A percentile compares a stretch with the other conserved stretches of the same genome.
These are phyloP conservation scores for Coemansia sp. DNA, from an alignment of 192 early-diverging fungal genomes.

Conservation along the genomic window DNA sequence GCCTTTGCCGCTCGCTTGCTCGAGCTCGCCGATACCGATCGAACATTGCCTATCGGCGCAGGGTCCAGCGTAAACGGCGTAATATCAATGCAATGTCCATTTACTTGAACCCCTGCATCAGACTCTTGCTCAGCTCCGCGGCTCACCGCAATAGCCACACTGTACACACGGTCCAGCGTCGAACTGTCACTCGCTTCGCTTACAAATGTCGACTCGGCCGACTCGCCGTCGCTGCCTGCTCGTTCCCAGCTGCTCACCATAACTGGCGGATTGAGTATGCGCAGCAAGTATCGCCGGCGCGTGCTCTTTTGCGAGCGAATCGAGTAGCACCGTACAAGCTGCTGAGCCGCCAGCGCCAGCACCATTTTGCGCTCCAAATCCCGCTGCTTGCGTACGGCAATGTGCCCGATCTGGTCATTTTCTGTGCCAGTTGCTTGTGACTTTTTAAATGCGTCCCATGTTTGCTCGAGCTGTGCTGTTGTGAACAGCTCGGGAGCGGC, in stretches of 20 bases:
- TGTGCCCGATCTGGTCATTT: background rate
- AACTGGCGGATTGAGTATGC: conserved; percentile 38
- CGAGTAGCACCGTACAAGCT: conserved; percentile 40
- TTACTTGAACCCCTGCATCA: conserved; percentile 22
- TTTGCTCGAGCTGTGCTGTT: background rate
- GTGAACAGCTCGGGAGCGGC: conserved; percentile 49
- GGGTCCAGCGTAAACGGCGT: conserved; percentile 37
- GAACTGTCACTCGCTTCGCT: background rate
- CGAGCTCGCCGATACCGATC: background rate
- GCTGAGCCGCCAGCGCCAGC: conserved; percentile 7
- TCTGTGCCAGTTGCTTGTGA: background rate
- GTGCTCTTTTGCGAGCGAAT: conserved; percentile 27
- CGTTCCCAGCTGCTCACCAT: background rate
- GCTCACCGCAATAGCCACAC: conserved; percentile 32
- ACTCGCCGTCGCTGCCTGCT: background rate
- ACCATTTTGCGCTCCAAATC: conserved; percentile 3
- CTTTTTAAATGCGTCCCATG: background rate
- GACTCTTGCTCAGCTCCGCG: conserved; percentile 1
- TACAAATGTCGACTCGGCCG: background rate
- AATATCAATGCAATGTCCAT: conserved; percentile 18
- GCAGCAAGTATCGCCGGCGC: conserved; percentile 31
- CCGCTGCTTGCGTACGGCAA: background rate
- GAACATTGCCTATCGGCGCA: background rate
- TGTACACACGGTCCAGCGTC: conserved; percentile 11
- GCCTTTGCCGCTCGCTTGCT: background rate